Conservation (phyloP, 2,329 filamentous ascomycete species). For the Fusarium sp. region DNA sequence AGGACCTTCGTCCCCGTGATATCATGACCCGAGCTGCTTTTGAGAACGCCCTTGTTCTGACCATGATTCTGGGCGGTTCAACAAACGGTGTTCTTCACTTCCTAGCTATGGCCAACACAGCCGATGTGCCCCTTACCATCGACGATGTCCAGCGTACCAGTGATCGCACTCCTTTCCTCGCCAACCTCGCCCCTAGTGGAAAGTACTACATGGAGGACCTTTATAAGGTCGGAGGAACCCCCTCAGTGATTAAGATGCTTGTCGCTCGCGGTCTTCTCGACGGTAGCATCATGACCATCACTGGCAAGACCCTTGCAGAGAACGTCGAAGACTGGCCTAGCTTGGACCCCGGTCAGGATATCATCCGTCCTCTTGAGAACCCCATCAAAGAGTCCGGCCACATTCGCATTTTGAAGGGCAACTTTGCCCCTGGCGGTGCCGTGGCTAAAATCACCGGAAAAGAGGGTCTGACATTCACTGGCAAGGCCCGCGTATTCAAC, state of each 20-base stretch:
- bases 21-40: conserved; percentile 84
- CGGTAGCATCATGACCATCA: conserved; percentile 83
- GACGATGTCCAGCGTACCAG: conserved; percentile 87
- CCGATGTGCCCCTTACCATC: conserved; percentile 80
- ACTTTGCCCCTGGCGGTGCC: conserved; percentile 87
- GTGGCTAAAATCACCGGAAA: conserved; percentile 98
- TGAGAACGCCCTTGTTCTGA: conserved; percentile 89
- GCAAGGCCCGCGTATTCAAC: conserved; percentile 85
- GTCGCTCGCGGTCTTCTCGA: conserved; percentile 82
- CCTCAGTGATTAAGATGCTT: conserved; percentile 86
- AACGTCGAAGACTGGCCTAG: conserved; percentile 84
- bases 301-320: conserved; percentile 84
- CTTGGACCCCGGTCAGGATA: conserved; percentile 81
- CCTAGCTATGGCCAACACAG: conserved; percentile 89
- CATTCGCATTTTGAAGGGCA: conserved; percentile 88
- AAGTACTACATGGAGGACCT: conserved; percentile 91
- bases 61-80: conserved; percentile 91
- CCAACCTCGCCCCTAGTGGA: conserved; percentile 86
- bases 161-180: conserved; percentile 87
- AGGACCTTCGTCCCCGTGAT: conserved; percentile 84
- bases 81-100: conserved; percentile 93
- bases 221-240: conserved; percentile 86
- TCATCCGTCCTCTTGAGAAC: conserved; percentile 83
- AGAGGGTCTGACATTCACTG: conserved; percentile 86
- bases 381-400: conserved; percentile 88